phyloP scores from a whole-genome alignment of 2,329 filamentous ascomycete species.

The Cladosporium sp. region DNA sequence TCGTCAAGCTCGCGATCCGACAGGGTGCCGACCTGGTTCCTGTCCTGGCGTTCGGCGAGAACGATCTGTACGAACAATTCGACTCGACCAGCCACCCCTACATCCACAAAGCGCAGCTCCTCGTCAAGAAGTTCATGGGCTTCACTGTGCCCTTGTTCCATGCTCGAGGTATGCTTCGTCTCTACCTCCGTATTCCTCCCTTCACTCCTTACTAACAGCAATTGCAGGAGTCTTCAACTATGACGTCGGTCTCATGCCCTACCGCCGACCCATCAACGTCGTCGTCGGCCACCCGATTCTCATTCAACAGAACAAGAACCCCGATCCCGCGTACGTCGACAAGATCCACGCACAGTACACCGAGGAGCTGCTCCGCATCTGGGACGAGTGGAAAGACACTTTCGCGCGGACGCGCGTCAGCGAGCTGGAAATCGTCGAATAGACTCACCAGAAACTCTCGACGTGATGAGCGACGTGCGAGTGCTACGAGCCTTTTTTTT shows the following conservation, averaged over 20 bases:
- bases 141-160: conserved; percentile 92
- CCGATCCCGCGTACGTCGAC: conserved; percentile 75
- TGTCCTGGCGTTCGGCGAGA: conserved; percentile 90
- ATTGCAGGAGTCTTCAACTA: conserved; percentile 85
- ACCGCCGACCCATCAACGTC: conserved; percentile 81
- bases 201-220: neutral
- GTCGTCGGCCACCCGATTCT: conserved; percentile 83
- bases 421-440: conserved; percentile 69
- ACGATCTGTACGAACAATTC: conserved; percentile 92
- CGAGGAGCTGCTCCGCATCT: conserved; percentile 70
- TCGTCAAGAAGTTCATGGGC: conserved; percentile 81
- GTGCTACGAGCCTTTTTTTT: too few species aligned
- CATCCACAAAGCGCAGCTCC: conserved; percentile 78
- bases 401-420: conserved; percentile 65
- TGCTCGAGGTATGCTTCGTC: conserved; percentile 55
- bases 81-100: conserved; percentile 73
- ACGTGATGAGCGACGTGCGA: neutral
- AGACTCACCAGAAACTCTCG: neutral
- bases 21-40: conserved; percentile 94
- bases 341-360: conserved; percentile 79
- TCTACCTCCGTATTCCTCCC: neutral
- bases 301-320: conserved; percentile 64
- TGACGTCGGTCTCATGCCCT: conserved; percentile 94
- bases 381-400: conserved; percentile 76
- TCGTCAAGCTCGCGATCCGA: conserved; percentile 88